Evolutionary conservation across 805 yeast genomes (phyloP), one percentile per base, ranked within the genome.

Genomic region (Cyberlindnera euphorbiiphila): DNA sequence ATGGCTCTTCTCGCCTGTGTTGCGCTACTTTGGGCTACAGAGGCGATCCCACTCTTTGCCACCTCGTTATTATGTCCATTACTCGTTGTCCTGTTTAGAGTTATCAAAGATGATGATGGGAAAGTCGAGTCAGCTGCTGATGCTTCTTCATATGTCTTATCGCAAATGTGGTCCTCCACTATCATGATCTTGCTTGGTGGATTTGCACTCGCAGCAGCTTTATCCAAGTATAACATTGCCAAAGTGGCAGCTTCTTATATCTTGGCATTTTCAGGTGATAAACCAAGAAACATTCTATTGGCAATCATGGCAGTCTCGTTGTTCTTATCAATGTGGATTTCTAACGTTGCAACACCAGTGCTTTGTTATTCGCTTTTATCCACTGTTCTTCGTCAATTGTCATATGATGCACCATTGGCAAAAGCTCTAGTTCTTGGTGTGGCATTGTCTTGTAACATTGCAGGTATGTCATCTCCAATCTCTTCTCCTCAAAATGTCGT

Each of bases 391-490:
- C 74, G 94, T 49, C 81, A 91, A 2, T 63, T 88, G 29, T 85
- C 89, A 11, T 74, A 79, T 15, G 78, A 76, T 21, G 76, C 88
- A n/a, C 81, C 82, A 11, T 85, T 41, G 53, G 85, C 87, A 4
- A 80, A 85, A 57, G 87, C 95, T 0, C 68, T 91, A 47, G 80
- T 91, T 33, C 66, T 91, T 38, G 97, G 96, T 37, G 84, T 91
- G 47, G 97, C 98, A 0, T 68, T 91, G 34, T 85, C 97, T 4
- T 85, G 95, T 18, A 85, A 91, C 57, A 69, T 91, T 39, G 97
- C 95, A 17, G 98, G 98, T 54, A 87, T 89, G 94, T 81, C 95
- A 0, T 86, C 96, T 14, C 98, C 98, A 9, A 91, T 91, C 53
- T 86, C 97, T 1, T 86, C 96, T 3, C 98, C 98, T 2, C 98